phyloP scores from a whole-genome alignment of 768 basidiomycete genomes.

The Naganishia friedmannii region DNA sequence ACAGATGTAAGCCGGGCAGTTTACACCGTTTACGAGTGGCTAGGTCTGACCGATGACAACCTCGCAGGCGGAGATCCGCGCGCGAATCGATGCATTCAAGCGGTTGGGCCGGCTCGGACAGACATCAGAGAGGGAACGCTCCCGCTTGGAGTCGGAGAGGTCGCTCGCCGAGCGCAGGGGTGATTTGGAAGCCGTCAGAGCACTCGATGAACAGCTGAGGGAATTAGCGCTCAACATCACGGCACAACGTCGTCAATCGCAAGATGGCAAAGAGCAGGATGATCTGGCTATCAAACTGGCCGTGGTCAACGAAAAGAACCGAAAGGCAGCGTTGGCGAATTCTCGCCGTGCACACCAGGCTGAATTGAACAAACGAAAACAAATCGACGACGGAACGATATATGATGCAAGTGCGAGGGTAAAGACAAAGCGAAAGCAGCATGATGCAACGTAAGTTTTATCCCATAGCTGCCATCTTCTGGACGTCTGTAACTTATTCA shows the following conservation, averaged over 20 bases:
- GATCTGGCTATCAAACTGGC: slow-evolving; percentile 57
- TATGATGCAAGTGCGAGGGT: slow-evolving; percentile 60
- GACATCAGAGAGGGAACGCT: slow-evolving; percentile 48
- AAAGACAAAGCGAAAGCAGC: slow-evolving; percentile 61
- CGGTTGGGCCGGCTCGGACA: slow-evolving; percentile 34
- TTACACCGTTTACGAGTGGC: background rate
- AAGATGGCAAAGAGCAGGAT: slow-evolving; percentile 37
- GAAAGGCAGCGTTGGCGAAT: slow-evolving; percentile 71
- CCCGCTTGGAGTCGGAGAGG: slow-evolving; percentile 67
- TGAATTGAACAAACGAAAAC: slow-evolving; percentile 63
- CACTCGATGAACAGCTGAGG: slow-evolving; percentile 66
- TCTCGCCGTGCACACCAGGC: slow-evolving; percentile 45
- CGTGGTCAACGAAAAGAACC: slow-evolving; percentile 84
- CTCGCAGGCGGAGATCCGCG: slow-evolving; percentile 76
- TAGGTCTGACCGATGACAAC: slow-evolving; percentile 24
- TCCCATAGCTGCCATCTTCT: no score
- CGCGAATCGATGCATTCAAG: slow-evolving; percentile 62
- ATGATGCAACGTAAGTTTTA: slow-evolving; percentile 23
- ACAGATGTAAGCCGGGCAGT: slow-evolving; percentile 67
- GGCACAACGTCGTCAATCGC: slow-evolving; percentile 34
- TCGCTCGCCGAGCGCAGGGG: slow-evolving; percentile 72
- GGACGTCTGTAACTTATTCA: background rate
- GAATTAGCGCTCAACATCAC: slow-evolving; percentile 53
- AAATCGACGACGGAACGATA: slow-evolving; percentile 62
- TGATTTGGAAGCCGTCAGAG: slow-evolving; percentile 63